Evolutionary conservation across 805 yeast genomes (phyloP).

Genomic region (Kazachstania psychrophila): DNA sequence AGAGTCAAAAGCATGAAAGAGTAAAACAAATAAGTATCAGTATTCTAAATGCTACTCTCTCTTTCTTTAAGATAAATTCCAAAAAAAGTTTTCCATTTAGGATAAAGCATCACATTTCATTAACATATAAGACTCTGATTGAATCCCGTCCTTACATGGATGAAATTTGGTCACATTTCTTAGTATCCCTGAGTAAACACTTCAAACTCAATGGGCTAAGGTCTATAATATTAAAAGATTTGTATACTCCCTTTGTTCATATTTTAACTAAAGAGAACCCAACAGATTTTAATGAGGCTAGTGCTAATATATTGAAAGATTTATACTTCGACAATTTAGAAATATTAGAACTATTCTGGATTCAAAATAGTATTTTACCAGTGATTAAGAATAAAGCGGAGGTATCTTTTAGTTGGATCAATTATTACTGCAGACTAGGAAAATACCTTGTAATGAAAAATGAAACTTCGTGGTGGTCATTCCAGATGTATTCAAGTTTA

Average conservation of each 20-base stretch:
- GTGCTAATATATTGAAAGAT: slow-evolving; percentile 4
- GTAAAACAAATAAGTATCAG: not conserved
- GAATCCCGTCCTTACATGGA: slow-evolving; percentile 4
- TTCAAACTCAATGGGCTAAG: not conserved
- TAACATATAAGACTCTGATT: not conserved
- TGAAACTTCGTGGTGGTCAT: slow-evolving; percentile 27
- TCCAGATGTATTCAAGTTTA: slow-evolving; percentile 19
- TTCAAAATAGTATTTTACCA: slow-evolving; percentile 18
- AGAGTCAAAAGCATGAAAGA: not conserved
- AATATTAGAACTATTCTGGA: slow-evolving; percentile 15
- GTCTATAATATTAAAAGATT: slow-evolving; percentile 1
- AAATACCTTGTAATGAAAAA: slow-evolving; percentile 15
- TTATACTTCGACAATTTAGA: slow-evolving; percentile 10
- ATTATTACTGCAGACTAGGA: slow-evolving; percentile 21
- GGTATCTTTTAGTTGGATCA: slow-evolving; percentile 12
- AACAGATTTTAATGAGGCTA: slow-evolving; percentile 1
- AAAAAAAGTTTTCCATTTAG: slow-evolving; percentile 10
- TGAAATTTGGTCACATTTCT: slow-evolving; percentile 7
- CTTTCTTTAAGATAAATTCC: slow-evolving; percentile 7
- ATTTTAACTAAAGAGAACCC: not conserved
- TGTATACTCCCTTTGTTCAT: not conserved
- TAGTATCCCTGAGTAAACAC: not conserved
- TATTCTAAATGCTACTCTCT: not conserved
- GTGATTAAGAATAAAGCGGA: slow-evolving; percentile 11
- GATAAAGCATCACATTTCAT: slow-evolving; percentile 6